These are phyloP conservation scores for Porphyra umbilicalis DNA, from an alignment of 31 red algal species.

Conservation along the genomic window DNA sequence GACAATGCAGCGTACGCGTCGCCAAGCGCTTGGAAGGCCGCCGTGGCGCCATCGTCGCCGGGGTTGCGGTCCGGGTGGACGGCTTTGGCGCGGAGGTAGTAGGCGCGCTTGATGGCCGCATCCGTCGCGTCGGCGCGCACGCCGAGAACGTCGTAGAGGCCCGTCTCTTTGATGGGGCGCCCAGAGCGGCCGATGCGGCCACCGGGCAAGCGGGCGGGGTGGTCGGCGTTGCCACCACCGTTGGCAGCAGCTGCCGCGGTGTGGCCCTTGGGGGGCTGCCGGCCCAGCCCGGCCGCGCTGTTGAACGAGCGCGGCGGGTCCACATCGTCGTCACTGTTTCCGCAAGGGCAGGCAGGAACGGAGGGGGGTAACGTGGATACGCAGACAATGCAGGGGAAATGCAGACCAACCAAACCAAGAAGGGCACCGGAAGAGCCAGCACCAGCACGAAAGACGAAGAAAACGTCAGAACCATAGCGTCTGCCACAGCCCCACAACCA, in stretches of 20 bases:
- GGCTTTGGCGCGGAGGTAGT: constrained; percentile 79
- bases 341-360: no score
- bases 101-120: constrained; percentile 90
- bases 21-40: constrained; percentile 61
- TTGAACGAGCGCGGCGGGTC: constrained; percentile 19
- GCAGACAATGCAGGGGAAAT: no score
- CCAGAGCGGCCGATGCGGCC: neutral
- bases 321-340: constrained; percentile 39
- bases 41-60: constrained; percentile 55
- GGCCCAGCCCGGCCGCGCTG: constrained; percentile 26
- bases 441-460: no score
- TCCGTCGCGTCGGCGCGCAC: constrained; percentile 70
- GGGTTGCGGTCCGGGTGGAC: constrained; percentile 85
- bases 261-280: constrained; percentile 21
- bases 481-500: no score
- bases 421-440: no score
- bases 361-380: neutral
- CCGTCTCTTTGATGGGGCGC: constrained; percentile 43
- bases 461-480: no score
- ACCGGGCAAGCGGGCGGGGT: neutral
- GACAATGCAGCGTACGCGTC: constrained; percentile 64
- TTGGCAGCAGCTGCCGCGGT: constrained; percentile 8
- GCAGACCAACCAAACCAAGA: neutral
- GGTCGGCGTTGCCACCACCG: constrained; percentile 16
- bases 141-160: constrained; percentile 86